Percentiles rank a stretch among this genome's conserved stretches.
Conservation (phyloP, 305 asterid genomes). For the Stenogyne calaminthoides region DNA sequence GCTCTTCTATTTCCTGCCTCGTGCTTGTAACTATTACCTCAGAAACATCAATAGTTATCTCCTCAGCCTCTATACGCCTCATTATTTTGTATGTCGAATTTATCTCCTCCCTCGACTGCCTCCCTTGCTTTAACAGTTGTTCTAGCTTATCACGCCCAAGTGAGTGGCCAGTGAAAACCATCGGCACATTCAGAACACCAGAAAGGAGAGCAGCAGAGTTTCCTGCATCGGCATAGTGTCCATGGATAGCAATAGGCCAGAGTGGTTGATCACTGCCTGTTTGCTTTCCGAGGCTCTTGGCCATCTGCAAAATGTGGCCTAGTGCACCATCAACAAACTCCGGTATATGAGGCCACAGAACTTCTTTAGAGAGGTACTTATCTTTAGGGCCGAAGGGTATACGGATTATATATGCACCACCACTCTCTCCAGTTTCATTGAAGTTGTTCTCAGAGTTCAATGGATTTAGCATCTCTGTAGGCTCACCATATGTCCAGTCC, state of each 20-base stretch:
- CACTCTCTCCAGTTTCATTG: constrained; percentile 77
- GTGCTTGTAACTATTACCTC: constrained; percentile 89
- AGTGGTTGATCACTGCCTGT: constrained; percentile 69
- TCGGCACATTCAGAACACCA: constrained; percentile 83
- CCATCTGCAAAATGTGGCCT: constrained; percentile 73
- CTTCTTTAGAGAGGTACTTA: constrained; percentile 74
- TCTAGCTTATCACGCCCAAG: constrained; percentile 89
- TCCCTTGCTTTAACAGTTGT: constrained; percentile 84
- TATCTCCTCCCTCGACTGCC: constrained; percentile 82
- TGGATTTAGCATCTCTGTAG: constrained; percentile 84
- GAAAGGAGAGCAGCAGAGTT: constrained; percentile 84
- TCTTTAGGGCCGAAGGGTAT: constrained; percentile 88
- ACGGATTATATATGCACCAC: constrained; percentile 85
- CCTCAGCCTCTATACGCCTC: constrained; percentile 91
- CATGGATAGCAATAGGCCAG: constrained; percentile 91
- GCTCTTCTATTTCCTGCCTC: constrained; percentile 87
- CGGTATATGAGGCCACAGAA: constrained; percentile 84
- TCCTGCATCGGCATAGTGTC: constrained; percentile 92
- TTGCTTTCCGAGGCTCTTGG: constrained; percentile 86
- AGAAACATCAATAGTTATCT: constrained; percentile 78
- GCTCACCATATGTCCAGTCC: constrained; percentile 82
- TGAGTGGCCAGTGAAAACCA: constrained; percentile 90
- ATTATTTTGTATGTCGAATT: constrained; percentile 80
- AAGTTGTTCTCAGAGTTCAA: constrained; percentile 43
- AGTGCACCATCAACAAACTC: constrained; percentile 91